Evolutionary conservation across 306 rosid species (phyloP), one percentile per base, ranked within the genome.

Genomic region (Ormosia emarginata): DNA sequence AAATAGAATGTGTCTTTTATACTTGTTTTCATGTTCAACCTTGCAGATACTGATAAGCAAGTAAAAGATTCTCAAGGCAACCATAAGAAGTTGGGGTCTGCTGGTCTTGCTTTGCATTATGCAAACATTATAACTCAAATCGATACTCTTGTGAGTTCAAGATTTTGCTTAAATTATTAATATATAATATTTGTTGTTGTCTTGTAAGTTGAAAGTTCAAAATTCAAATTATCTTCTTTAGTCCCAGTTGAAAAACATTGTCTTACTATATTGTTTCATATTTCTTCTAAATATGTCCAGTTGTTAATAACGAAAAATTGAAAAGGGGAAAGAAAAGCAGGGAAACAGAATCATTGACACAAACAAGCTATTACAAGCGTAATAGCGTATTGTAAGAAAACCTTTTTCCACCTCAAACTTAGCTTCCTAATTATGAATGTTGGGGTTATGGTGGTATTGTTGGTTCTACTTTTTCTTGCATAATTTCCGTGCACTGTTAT

Each of bases 91-190:
- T 80, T 95, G 86, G 99, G 99, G 44, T 87, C 94, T 71, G 94
- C 98, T 59, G 99, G 99, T 87, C 99, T 96, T 58, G 98, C 98
- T 47, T 88, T 95, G 92, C 99, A 95, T 86, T 95, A 92, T 79
- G 99, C 99, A 67, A 92, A 90, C 79, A 91, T 95, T 82, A 89
- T 95, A 85, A 81, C 93, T 43, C 99, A 95, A 90, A 89, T 95
- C 55, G 99, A 95, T 80, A 90, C 97, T 76, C 90, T 95, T 77
- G 99, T 95, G 82, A 92, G 99, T 92, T 66, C 10, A 62, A 67
- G 49, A 37, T 80, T 53, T 61, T 74, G 36, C 77, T 67, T 63
- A 11, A 69, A 67, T 77, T 73, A 18, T 36, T 50, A 57, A 52
- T 85, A 41, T 61, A 40, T 56, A 37, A 55, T 68, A 53, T 34